Conservation (phyloP, 2,329 filamentous ascomycete genomes). For the Verruconis gallopava region DNA sequence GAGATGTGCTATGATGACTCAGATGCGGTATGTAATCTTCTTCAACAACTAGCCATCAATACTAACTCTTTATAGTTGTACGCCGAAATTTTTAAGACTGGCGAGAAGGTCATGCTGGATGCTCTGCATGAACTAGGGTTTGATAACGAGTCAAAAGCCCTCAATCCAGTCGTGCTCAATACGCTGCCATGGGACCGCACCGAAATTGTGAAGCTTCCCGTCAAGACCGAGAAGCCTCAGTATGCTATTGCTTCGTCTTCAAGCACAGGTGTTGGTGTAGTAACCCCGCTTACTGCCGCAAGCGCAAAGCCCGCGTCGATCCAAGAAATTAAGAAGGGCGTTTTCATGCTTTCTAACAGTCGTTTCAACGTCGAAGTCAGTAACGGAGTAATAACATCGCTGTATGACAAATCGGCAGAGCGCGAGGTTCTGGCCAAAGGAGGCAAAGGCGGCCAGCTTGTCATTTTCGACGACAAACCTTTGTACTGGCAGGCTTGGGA, state of each 20-base stretch:
- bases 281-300: conserved; percentile 18
- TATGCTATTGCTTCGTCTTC: conserved; percentile 19
- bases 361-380: conserved; percentile 62
- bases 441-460: conserved; percentile 75
- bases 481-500: conserved; percentile 98
- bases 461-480: conserved; percentile 94
- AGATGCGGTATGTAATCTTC: conserved; percentile 44
- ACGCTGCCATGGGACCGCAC: conserved; percentile 76
- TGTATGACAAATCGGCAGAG: conserved; percentile 60
- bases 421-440: conserved; percentile 65
- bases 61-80: conserved; percentile 48
- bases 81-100: conserved; percentile 65
- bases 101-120: conserved; percentile 56
- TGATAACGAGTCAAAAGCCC: conserved; percentile 27
- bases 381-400: conserved; percentile 66
- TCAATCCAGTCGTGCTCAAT: conserved; percentile 56
- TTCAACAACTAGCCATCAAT: neutral
- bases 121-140: conserved; percentile 57
- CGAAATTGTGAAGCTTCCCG: conserved; percentile 55
- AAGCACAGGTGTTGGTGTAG: conserved; percentile 31
- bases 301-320: conserved; percentile 29
- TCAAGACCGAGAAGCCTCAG: conserved; percentile 8
- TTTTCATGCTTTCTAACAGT: conserved; percentile 69
- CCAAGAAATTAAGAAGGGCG: conserved; percentile 40
- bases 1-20: conserved; percentile 98